Conservation (phyloP, 306 rosid species). For the Fragaria vesca region DNA sequence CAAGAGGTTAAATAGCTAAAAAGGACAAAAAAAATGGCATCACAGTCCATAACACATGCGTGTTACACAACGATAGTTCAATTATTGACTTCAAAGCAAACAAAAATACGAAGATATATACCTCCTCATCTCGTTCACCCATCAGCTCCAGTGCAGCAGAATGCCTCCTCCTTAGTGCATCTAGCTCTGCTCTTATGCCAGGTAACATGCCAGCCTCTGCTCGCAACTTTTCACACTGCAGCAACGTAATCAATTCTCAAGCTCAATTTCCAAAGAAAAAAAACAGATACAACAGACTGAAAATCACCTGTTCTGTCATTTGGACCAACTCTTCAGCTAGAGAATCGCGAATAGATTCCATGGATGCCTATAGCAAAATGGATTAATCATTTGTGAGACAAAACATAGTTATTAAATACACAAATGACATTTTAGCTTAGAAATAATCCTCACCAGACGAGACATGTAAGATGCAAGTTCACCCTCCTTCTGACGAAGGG, state of each 20-base stretch:
- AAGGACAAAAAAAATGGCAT: neutral
- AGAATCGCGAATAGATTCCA: slow-evolving; percentile 97
- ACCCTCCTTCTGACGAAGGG: slow-evolving; percentile 98
- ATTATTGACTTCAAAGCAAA: neutral
- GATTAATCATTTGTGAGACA: slow-evolving; percentile 13
- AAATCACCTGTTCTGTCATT: slow-evolving; percentile 82
- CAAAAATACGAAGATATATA: slow-evolving; percentile 28
- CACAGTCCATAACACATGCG: neutral
- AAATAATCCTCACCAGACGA: slow-evolving; percentile 68
- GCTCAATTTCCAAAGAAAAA: slow-evolving; percentile 21
- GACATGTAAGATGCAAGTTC: slow-evolving; percentile 98
- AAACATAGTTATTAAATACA: slow-evolving; percentile 9
- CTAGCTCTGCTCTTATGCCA: slow-evolving; percentile 89
- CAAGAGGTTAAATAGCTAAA: neutral
- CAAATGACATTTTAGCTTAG: slow-evolving; percentile 5
- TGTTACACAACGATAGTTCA: neutral
- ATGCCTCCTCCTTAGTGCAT: slow-evolving; percentile 92
- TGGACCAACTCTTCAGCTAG: slow-evolving; percentile 96
- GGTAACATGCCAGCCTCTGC: slow-evolving; percentile 77
- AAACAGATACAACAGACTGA: slow-evolving; percentile 5
- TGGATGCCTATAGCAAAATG: slow-evolving; percentile 57
- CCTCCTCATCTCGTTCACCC: slow-evolving; percentile 99
- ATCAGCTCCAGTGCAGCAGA: slow-evolving; percentile 96
- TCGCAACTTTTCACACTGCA: slow-evolving; percentile 91
- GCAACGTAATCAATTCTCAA: slow-evolving; percentile 17